Percentiles rank a stretch among this genome's conserved stretches.
phyloP scores from a whole-genome alignment of 768 basidiomycete species.

The Naganishia randhawae region DNA sequence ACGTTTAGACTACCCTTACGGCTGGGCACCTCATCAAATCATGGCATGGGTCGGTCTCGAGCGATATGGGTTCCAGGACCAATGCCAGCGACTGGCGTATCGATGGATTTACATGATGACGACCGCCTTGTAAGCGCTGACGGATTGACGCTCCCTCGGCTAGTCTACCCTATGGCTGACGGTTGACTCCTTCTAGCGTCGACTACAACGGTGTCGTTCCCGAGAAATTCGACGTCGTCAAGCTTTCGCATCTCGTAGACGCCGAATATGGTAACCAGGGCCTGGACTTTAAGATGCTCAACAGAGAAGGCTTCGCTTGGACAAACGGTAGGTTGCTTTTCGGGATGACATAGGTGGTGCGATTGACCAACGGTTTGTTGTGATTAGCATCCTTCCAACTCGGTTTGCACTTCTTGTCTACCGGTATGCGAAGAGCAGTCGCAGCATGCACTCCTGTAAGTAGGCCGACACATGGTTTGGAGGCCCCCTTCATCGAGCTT shows the following conservation, averaged over 20 bases:
- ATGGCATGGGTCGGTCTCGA: slow-evolving; percentile 98
- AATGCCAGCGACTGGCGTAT: slow-evolving; percentile 88
- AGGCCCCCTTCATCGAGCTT: neutral
- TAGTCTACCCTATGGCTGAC: slow-evolving; percentile 6
- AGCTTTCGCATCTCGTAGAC: slow-evolving; percentile 89
- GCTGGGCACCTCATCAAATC: slow-evolving; percentile 75
- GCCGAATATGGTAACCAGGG: slow-evolving; percentile 77
- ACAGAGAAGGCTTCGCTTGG: slow-evolving; percentile 97
- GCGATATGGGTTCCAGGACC: slow-evolving; percentile 89
- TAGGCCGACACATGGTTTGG: neutral
- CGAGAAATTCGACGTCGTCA: slow-evolving; percentile 98
- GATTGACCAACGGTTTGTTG: neutral
- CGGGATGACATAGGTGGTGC: neutral
- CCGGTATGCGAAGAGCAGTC: slow-evolving; percentile 90
- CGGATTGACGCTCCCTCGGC: neutral
- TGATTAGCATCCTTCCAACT: slow-evolving; percentile 84
- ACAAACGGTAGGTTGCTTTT: slow-evolving; percentile 70
- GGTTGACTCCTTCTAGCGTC: slow-evolving; percentile 74
- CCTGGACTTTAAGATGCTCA: slow-evolving; percentile 95
- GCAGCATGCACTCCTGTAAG: slow-evolving; percentile 71
- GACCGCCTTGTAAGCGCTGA: slow-evolving; percentile 30
- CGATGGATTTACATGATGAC: slow-evolving; percentile 90
- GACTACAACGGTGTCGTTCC: slow-evolving; percentile 98
- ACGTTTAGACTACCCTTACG: slow-evolving; percentile 66
- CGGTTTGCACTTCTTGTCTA: slow-evolving; percentile 87